Percentiles rank a stretch among this genome's conserved stretches.
Conservation (phyloP, 305 asterid genomes). For the Rubia balearica region DNA sequence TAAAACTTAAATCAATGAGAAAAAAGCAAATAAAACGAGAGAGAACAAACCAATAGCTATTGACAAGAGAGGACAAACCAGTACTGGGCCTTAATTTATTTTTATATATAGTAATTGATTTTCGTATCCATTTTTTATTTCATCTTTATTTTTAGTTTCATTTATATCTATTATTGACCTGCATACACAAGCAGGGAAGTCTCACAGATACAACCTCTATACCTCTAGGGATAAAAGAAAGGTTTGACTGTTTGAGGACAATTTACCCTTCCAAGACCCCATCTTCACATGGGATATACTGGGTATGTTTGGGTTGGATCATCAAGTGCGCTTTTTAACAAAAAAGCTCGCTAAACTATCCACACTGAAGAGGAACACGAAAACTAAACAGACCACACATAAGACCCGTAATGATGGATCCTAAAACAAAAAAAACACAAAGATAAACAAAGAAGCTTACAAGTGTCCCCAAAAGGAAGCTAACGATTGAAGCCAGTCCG, state of each 20-base stretch:
- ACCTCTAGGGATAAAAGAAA: background rate
- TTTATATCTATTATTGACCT: too few relatives aligned
- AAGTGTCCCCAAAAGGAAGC: constrained; percentile 99
- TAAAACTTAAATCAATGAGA: too few relatives aligned
- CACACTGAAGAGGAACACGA: background rate
- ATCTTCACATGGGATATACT: background rate
- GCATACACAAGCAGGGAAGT: too few relatives aligned
- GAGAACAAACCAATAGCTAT: too few relatives aligned
- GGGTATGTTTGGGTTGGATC: background rate
- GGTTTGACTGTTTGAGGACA: background rate
- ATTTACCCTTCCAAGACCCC: background rate
- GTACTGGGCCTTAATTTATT: too few relatives aligned
- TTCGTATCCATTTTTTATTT: too few relatives aligned
- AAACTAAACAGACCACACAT: background rate
- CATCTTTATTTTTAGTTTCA: too few relatives aligned
- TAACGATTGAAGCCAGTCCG: constrained; percentile 98
- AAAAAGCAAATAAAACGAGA: too few relatives aligned
- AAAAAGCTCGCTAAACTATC: background rate
- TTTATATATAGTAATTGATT: too few relatives aligned
- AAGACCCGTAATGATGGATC: background rate
- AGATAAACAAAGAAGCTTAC: constrained; percentile 48
- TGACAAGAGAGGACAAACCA: too few relatives aligned
- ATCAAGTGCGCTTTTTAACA: constrained; percentile 2
- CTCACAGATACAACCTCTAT: too few relatives aligned
- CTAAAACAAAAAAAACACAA: background rate